Percentiles rank a stretch among this genome's conserved stretches.
These are phyloP conservation scores for Chlamydomonas reinhardtii DNA, from an alignment of 163 green algal species.

Conservation along the genomic window DNA sequence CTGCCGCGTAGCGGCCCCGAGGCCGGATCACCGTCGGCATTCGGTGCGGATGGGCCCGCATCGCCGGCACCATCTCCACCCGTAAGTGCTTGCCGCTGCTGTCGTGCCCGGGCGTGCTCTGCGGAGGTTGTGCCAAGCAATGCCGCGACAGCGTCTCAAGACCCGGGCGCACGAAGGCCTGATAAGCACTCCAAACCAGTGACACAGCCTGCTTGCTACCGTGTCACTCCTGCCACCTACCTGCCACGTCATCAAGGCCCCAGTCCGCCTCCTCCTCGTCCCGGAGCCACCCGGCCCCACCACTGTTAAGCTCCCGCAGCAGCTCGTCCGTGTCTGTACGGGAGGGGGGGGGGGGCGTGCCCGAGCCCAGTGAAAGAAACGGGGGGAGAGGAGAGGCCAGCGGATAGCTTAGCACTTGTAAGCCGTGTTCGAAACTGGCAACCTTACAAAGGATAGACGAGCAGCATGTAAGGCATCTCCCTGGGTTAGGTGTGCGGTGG, in stretches of 20 bases:
- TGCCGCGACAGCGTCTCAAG: no score
- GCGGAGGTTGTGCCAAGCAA: neutral
- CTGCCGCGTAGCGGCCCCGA: neutral
- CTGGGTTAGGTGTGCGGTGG: neutral
- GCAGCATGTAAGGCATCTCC: neutral
- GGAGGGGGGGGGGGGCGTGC: no score
- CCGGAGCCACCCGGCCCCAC: neutral
- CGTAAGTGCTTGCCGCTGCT: neutral
- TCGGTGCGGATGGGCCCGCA: neutral
- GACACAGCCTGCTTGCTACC: no score
- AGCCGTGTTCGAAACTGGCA: neutral
- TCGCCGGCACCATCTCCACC: neutral
- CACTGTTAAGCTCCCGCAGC: slow-evolving; percentile 38
- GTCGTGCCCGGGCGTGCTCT: slow-evolving; percentile 17
- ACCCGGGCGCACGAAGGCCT: no score
- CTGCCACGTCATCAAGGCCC: slow-evolving; percentile 42
- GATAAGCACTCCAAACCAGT: no score
- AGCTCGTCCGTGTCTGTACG: slow-evolving; percentile 7
- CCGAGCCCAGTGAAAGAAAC: no score
- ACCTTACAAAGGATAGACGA: neutral
- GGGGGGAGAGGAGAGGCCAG: neutral
- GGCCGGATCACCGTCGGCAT: neutral
- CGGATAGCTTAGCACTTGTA: neutral
- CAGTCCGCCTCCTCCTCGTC: slow-evolving; percentile 43
- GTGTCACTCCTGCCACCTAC: neutral